A percentile compares a stretch with the other conserved stretches of the same genome.
These are phyloP conservation scores for Ophiocordyceps camponoti-floridani DNA, from an alignment of 2,329 filamentous ascomycete species.

Conservation along the genomic window DNA sequence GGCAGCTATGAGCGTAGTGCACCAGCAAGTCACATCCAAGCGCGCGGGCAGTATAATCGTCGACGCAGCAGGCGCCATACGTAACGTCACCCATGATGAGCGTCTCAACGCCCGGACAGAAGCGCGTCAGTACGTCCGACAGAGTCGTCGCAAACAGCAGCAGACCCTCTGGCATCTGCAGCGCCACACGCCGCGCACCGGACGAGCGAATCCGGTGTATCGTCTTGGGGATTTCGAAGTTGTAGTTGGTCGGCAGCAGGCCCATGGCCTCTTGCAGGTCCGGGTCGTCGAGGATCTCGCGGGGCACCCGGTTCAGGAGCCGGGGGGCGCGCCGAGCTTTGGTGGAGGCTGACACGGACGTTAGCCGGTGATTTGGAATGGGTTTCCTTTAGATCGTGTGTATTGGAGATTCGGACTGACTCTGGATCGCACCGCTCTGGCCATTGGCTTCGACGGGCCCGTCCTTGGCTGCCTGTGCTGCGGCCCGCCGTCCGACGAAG, in stretches of 20 bases:
- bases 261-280: slow-evolving; percentile 76
- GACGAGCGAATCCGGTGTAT: slow-evolving; percentile 80
- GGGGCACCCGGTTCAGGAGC: slow-evolving; percentile 79
- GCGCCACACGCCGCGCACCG: slow-evolving; percentile 63
- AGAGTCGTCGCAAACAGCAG: slow-evolving; percentile 94
- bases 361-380: too few species aligned
- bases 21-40: slow-evolving; percentile 87
- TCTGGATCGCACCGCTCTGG: slow-evolving; percentile 21
- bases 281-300: slow-evolving; percentile 68
- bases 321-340: slow-evolving; percentile 56
- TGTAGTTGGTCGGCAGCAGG: slow-evolving; percentile 87
- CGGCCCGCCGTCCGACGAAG: slow-evolving; percentile 71
- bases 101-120: slow-evolving; percentile 81
- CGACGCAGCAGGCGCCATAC: slow-evolving; percentile 95
- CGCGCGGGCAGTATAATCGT: slow-evolving; percentile 90
- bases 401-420: slow-evolving; percentile 26
- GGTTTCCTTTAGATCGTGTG: too few species aligned
- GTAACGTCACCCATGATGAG: slow-evolving; percentile 99
- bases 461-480: slow-evolving; percentile 40
- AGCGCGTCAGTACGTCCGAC: slow-evolving; percentile 86
- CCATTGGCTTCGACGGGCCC: slow-evolving; percentile 8
- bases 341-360: slow-evolving; percentile 31
- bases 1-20: slow-evolving; percentile 91
- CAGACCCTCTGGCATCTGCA: slow-evolving; percentile 95
- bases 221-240: slow-evolving; percentile 96